Base-by-base conservation (phyloP, 345 rosid species). In the Citropsis articulata region DNA sequence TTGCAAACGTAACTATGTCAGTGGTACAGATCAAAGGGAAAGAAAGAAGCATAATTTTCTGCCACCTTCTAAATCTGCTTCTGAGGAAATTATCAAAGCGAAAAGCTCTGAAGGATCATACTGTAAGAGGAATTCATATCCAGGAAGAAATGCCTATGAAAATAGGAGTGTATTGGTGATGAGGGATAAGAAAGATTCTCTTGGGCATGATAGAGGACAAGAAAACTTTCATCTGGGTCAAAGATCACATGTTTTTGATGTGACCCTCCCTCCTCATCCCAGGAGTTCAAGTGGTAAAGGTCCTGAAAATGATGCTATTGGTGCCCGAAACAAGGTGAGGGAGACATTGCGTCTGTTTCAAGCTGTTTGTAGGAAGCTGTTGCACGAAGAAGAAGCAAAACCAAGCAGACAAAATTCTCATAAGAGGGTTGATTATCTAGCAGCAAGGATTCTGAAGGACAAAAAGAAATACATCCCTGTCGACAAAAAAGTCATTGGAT, bases 371-470 rank as follows among this genome's bases (percentile, higher is more conserved):
- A 86, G 97, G 75, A 96, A 85, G 83, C 75, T 91, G 69, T 80
- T 91, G 87, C 96, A 91, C 73, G 93, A 88, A 86, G 87, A 87
- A 76, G 99, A 96, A 89, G 81, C 93, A 65, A 89, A 86, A 80
- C 68, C 78, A 35, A 83, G 76, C 69, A 75, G 31, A n/a, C 45
- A 38, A 66, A 84, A 73, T 45, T 14, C 30, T 28, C 33, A 7
- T 42, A 79, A 70, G 74, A 90, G 99, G 85, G 77, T 93, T 70
- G 98, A 93, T 84, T 81, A 10, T 28, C 84, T 62, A n/a, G 98
- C 99, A 5, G 75, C 89, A 13, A 85, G 75, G 74, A 73, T 91
- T 81, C 92, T 92, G 67, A 94, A 85, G 86, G 76, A 71, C 21
- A 86, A 88, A 78, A 86, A 84, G 59, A 87, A 81, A 75, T 83